Evolutionary conservation across 2,329 filamentous ascomycete species (phyloP).

Genomic region (Pyrenophora seminiperda): DNA sequence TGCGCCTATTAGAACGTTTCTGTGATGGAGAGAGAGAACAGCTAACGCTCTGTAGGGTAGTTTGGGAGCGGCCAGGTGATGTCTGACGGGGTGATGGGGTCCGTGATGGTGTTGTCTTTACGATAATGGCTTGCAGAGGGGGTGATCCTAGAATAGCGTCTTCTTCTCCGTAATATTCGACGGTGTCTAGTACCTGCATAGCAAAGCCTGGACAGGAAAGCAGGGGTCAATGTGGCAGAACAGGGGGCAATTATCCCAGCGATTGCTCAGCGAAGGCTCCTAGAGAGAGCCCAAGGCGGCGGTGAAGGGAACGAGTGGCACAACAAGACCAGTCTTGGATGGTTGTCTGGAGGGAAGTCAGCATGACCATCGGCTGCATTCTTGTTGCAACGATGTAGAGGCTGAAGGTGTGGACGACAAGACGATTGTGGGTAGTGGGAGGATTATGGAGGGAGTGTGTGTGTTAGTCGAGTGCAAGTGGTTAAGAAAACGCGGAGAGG

Average conservation of each 20-base stretch:
- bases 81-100: slow-evolving; percentile 53
- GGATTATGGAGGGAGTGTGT: neutral
- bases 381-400: slow-evolving; percentile 12
- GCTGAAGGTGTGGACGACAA: neutral
- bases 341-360: slow-evolving; percentile 35
- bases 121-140: slow-evolving; percentile 49
- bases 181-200: slow-evolving; percentile 35
- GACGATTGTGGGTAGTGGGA: slow-evolving; percentile 1
- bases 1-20: slow-evolving; percentile 55
- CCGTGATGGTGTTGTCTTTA: slow-evolving; percentile 54
- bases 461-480: slow-evolving; percentile 9
- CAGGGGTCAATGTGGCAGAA: slow-evolving; percentile 4
- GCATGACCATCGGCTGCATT: slow-evolving; percentile 32
- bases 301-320: slow-evolving; percentile 27
- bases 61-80: slow-evolving; percentile 24
- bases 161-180: slow-evolving; percentile 57
- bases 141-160: slow-evolving; percentile 52
- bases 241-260: slow-evolving; percentile 23
- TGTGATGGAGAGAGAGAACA: slow-evolving; percentile 54
- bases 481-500: slow-evolving; percentile 12
- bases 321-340: slow-evolving; percentile 27
- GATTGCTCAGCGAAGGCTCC: slow-evolving; percentile 29
- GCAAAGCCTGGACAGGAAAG: neutral
- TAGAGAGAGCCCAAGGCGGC: slow-evolving; percentile 21
- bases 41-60: slow-evolving; percentile 46